A percentile compares a stretch with the other conserved stretches of the same genome.
Conservation (phyloP, 2,329 filamentous ascomycete species). For the Pseudogymnoascus sp. region DNA sequence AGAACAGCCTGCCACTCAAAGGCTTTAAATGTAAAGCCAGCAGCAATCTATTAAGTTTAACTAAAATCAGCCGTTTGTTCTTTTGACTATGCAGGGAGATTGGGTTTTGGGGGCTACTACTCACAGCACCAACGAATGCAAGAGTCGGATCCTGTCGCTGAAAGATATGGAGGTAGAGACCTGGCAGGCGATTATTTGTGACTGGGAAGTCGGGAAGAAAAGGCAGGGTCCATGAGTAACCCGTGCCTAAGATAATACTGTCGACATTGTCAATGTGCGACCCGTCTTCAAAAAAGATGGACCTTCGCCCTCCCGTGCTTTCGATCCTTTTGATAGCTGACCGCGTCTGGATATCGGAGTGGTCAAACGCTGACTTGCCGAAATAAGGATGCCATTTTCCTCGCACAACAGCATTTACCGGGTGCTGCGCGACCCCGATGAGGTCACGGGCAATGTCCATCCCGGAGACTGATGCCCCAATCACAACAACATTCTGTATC, state of each 20-base stretch:
- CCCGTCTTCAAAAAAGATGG: constrained; percentile 51
- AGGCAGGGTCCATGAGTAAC: constrained; percentile 57
- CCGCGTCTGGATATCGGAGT: constrained; percentile 43
- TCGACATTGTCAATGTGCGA: constrained; percentile 47
- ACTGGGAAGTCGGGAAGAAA: constrained; percentile 46
- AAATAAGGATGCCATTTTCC: constrained; percentile 48
- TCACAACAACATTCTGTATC: constrained; percentile 41
- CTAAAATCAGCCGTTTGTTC: neutral
- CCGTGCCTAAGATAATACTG: constrained; percentile 59
- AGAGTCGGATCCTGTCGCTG: constrained; percentile 47
- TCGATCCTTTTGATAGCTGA: constrained; percentile 43
- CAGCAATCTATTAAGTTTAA: constrained; percentile 28
- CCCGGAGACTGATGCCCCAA: constrained; percentile 59
- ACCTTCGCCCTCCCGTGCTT: constrained; percentile 29
- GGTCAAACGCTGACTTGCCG: constrained; percentile 51
- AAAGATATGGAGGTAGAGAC: constrained; percentile 52
- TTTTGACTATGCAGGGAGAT: neutral
- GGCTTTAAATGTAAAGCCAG: constrained; percentile 58
- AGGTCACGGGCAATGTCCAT: constrained; percentile 54
- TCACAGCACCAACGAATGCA: constrained; percentile 51
- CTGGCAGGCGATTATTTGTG: constrained; percentile 47
- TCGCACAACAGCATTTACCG: constrained; percentile 47
- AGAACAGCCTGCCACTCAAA: constrained; percentile 63
- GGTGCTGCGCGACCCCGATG: constrained; percentile 36
- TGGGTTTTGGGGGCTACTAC: neutral